phyloP scores from a whole-genome alignment of 2,329 filamentous ascomycete species.

The Botrytis squamosa region DNA sequence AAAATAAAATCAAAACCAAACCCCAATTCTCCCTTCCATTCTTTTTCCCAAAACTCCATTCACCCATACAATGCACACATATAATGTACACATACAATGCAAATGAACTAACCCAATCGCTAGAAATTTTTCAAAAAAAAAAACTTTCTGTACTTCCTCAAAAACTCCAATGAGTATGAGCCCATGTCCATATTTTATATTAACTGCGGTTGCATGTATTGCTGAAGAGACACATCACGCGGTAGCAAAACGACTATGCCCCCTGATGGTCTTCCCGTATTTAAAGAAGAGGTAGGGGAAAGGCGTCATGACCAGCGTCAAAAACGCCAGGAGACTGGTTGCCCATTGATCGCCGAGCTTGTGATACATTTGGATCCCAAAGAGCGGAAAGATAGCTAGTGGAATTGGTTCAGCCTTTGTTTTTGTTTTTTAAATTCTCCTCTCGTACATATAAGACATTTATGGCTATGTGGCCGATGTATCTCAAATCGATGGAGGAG shows the following conservation, averaged over 20 bases:
- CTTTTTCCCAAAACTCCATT: neutral
- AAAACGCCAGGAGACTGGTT: constrained; percentile 58
- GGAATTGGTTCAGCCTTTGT: constrained; percentile 27
- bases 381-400: constrained; percentile 70
- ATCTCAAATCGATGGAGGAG: neutral
- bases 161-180: constrained; percentile 3
- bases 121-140: neutral
- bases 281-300: constrained; percentile 64
- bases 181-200: constrained; percentile 16
- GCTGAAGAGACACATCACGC: constrained; percentile 24
- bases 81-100: too few relatives aligned
- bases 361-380: constrained; percentile 71
- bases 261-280: constrained; percentile 57
- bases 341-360: constrained; percentile 70
- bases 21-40: neutral
- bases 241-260: constrained; percentile 53
- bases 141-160: neutral
- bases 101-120: neutral
- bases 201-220: constrained; percentile 9
- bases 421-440: neutral
- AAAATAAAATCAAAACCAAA: neutral
- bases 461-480: neutral
- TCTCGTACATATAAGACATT: neutral
- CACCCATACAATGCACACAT: neutral
- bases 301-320: constrained; percentile 61